These are phyloP conservation scores for Floccularia luteovirens DNA, from an alignment of 768 basidiomycete species.

Conservation along the genomic window DNA sequence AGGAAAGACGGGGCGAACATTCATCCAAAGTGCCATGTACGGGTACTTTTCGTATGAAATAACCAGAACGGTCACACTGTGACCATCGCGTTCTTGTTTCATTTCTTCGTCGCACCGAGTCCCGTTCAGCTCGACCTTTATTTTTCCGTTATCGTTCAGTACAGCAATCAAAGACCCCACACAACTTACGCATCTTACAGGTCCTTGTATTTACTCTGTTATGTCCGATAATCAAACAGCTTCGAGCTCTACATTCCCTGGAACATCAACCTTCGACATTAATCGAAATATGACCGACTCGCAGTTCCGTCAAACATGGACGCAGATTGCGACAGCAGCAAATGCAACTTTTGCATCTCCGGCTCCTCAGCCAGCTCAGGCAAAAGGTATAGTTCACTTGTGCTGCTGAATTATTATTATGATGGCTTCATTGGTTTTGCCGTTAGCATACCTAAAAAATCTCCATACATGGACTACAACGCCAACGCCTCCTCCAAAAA, in stretches of 20 bases:
- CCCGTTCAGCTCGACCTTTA: slow-evolving; percentile 3
- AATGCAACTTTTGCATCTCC: slow-evolving; percentile 33
- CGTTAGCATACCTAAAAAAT: slow-evolving; percentile 57
- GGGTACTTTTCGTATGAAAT: too few species aligned
- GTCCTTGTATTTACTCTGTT: too few species aligned
- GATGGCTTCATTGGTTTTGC: slow-evolving; percentile 5
- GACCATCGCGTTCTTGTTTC: slow-evolving; percentile 7
- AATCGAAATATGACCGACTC: slow-evolving; percentile 47
- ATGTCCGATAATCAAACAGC: slow-evolving; percentile 21
- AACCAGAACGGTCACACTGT: slow-evolving; percentile 11
- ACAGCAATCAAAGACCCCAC: too few species aligned
- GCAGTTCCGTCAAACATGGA: slow-evolving; percentile 58
- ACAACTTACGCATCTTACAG: too few species aligned
- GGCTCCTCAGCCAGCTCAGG: slow-evolving; percentile 24
- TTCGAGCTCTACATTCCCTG: slow-evolving; percentile 14
- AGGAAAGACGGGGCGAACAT: too few species aligned
- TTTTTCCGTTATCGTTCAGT: background rate
- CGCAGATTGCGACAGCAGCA: slow-evolving; percentile 36
- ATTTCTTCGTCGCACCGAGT: slow-evolving; percentile 3
- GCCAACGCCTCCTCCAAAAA: slow-evolving; percentile 43
- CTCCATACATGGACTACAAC: slow-evolving; percentile 63
- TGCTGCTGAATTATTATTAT: background rate
- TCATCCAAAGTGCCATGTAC: too few species aligned
- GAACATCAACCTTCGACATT: slow-evolving; percentile 20
- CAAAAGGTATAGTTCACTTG: slow-evolving; percentile 19